These are phyloP conservation scores for Cyberlindnera maritima DNA, from an alignment of 805 yeast species.

Conservation along the genomic window DNA sequence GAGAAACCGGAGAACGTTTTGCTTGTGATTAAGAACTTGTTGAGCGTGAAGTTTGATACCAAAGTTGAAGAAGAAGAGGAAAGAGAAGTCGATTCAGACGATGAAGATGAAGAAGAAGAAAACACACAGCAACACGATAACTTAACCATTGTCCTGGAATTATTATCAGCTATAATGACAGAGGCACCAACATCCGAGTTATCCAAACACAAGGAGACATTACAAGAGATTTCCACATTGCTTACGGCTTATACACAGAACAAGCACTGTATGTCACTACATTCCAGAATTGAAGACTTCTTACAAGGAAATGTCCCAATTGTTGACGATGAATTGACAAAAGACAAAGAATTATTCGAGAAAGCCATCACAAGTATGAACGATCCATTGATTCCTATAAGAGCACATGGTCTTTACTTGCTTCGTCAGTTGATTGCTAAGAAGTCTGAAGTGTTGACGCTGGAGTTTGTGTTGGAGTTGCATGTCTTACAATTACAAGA, in stretches of 20 bases:
- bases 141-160: conserved; percentile 35
- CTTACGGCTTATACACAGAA: conserved; percentile 9
- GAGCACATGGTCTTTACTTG: conserved; percentile 79
- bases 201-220: conserved; percentile 20
- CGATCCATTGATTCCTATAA: conserved; percentile 78
- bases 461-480: conserved; percentile 55
- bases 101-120: conserved; percentile 30
- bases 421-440: conserved; percentile 52
- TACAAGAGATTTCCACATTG: conserved; percentile 31
- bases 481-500: conserved; percentile 67
- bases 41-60: conserved; percentile 26
- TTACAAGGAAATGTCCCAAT: conserved; percentile 11
- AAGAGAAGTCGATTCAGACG: conserved; percentile 38
- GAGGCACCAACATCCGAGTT: conserved; percentile 26
- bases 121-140: conserved; percentile 18
- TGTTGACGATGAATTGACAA: conserved; percentile 9
- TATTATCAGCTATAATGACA: conserved; percentile 36
- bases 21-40: conserved; percentile 42
- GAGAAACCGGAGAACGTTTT: conserved; percentile 53
- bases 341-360: conserved; percentile 42
- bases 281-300: conserved; percentile 18
- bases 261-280: conserved; percentile 18
- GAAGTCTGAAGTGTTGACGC: conserved; percentile 47
- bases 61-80: conserved; percentile 6
- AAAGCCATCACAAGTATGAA: conserved; percentile 65